phyloP scores from a whole-genome alignment of 257 asterid genomes.

The Oldenlandia corymbosa region DNA sequence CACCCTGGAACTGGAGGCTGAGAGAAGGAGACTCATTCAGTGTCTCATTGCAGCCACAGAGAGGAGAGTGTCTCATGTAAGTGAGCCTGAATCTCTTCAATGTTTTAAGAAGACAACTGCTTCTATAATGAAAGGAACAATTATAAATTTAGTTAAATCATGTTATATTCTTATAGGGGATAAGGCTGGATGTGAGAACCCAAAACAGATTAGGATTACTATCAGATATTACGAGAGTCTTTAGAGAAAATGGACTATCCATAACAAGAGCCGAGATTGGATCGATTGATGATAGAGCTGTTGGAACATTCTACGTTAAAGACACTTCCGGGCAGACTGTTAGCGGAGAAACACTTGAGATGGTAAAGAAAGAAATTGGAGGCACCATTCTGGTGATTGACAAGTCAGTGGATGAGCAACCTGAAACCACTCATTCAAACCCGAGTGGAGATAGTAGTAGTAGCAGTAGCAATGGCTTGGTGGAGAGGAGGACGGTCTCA shows the following conservation, averaged over 20 bases:
- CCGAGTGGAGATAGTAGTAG: conserved; percentile 14
- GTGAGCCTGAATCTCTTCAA: conserved; percentile 5
- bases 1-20: conserved; percentile 42
- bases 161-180: conserved; percentile 41
- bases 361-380: conserved; percentile 54
- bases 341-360: conserved; percentile 39
- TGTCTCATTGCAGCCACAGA: conserved; percentile 78
- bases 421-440: conserved; percentile 21
- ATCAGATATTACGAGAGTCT: conserved; percentile 62
- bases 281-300: conserved; percentile 50
- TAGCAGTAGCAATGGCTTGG: conserved; percentile 12
- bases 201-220: conserved; percentile 57
- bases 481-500: conserved; percentile 40
- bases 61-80: conserved; percentile 65
- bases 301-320: conserved; percentile 75
- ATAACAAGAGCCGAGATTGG: conserved; percentile 68
- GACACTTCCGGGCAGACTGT: conserved; percentile 59
- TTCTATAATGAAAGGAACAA: neutral
- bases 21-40: conserved; percentile 43
- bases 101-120: neutral
- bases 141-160: neutral
- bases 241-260: conserved; percentile 77
- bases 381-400: conserved; percentile 33
- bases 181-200: conserved; percentile 51
- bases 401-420: conserved; percentile 20